Evolutionary conservation across 1,139 yeast species (phyloP).

Genomic region (Suhomyces bokatorum): DNA sequence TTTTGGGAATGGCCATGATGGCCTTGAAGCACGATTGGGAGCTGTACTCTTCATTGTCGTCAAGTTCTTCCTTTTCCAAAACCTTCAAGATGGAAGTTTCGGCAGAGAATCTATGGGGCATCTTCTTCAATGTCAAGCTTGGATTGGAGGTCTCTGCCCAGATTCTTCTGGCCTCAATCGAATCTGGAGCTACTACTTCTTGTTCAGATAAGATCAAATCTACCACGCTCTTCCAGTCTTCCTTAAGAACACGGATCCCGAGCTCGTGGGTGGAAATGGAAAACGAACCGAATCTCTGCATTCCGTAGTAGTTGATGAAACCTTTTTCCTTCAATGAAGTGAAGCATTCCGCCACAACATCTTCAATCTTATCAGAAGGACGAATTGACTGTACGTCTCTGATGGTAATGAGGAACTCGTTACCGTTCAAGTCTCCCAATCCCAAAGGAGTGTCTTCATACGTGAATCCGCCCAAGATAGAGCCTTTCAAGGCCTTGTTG

Average conservation of each 20-base stretch:
- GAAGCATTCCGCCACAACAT: constrained; percentile 53
- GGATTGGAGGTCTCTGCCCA: constrained; percentile 83
- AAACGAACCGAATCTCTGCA: constrained; percentile 97
- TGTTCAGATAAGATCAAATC: constrained; percentile 82
- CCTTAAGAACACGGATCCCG: constrained; percentile 70
- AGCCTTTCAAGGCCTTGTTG: constrained; percentile 72
- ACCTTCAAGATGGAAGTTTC: constrained; percentile 71
- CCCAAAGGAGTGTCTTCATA: constrained; percentile 64
- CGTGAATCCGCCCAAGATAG: constrained; percentile 73
- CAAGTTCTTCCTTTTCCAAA: constrained; percentile 48
- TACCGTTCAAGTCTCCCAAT: constrained; percentile 84
- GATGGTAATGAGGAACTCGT: constrained; percentile 81
- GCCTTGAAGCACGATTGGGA: constrained; percentile 67
- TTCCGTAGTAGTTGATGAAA: constrained; percentile 89
- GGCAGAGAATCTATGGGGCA: constrained; percentile 89
- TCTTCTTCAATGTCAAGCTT: constrained; percentile 56
- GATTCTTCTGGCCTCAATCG: constrained; percentile 73
- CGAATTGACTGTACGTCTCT: constrained; percentile 57
- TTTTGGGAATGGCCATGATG: constrained; percentile 89
- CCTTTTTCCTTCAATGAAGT: constrained; percentile 65
- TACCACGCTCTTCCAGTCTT: constrained; percentile 79
- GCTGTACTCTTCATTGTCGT: constrained; percentile 47
- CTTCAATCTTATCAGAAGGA: constrained; percentile 35
- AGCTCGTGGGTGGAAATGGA: constrained; percentile 86
- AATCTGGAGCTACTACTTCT: constrained; percentile 77